Evolutionary conservation across 2,329 filamentous ascomycete genomes (phyloP).

Genomic region (Aspergillus fumigatus): DNA sequence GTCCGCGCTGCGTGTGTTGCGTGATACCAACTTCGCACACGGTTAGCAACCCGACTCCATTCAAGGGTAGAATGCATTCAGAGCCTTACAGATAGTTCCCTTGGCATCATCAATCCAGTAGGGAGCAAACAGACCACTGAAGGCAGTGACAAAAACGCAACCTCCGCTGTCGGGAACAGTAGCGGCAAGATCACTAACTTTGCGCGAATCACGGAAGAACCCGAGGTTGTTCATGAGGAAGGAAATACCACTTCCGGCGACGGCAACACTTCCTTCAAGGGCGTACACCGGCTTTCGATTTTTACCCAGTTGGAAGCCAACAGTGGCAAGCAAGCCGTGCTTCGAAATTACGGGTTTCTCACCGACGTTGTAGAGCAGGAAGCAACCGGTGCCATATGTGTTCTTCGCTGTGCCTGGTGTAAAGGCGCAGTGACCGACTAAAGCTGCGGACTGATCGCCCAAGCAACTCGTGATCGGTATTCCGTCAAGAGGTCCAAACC

Average conservation of each 20-base stretch:
- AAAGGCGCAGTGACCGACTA: conserved; percentile 84
- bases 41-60: conserved; percentile 8
- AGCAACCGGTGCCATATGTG: conserved; percentile 86
- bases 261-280: conserved; percentile 77
- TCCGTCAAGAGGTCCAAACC: conserved; percentile 62
- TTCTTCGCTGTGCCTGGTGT: conserved; percentile 79
- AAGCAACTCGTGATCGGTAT: conserved; percentile 75
- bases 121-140: conserved; percentile 84
- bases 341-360: conserved; percentile 79
- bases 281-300: conserved; percentile 68
- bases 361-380: conserved; percentile 84
- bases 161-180: conserved; percentile 73
- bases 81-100: conserved; percentile 68
- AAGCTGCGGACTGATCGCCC: conserved; percentile 79
- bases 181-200: conserved; percentile 61
- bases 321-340: conserved; percentile 77
- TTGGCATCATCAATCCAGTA: conserved; percentile 95
- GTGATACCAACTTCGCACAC: conserved; percentile 64
- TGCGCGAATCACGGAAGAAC: conserved; percentile 57
- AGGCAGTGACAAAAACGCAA: conserved; percentile 82
- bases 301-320: conserved; percentile 78
- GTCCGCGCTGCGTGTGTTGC: conserved; percentile 76
- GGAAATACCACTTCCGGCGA: conserved; percentile 75
- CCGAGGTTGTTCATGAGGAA: conserved; percentile 65
- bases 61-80: not conserved